These are phyloP conservation scores for Cajanus cajan DNA, from an alignment of 306 rosid species.

Conservation along the genomic window DNA sequence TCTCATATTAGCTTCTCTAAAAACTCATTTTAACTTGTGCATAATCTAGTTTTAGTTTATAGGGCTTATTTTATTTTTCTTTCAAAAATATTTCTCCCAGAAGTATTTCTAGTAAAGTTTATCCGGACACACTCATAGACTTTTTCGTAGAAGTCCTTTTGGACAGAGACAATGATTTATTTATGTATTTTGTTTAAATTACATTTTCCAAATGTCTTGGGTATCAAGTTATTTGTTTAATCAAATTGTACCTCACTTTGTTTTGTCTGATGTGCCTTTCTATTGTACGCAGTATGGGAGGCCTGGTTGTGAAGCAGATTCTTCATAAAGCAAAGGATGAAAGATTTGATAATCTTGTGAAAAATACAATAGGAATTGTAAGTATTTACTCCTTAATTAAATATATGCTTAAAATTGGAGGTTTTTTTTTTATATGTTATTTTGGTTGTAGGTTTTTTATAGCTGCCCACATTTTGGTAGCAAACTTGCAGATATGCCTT, in stretches of 20 bases:
- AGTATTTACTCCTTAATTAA: conserved; percentile 33
- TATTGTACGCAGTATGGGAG: conserved; percentile 82
- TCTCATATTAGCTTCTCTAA: too few relatives aligned
- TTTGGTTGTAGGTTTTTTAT: conserved; percentile 76
- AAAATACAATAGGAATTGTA: conserved; percentile 91
- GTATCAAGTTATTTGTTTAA: conserved; percentile 16
- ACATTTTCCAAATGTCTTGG: conserved; percentile 3
- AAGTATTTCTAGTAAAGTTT: too few relatives aligned
- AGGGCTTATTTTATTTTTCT: too few relatives aligned
- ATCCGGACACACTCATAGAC: background rate
- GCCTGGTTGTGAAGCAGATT: conserved; percentile 94
- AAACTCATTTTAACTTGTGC: too few relatives aligned
- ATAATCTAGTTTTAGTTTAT: too few relatives aligned
- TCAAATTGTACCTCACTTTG: background rate
- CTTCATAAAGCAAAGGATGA: conserved; percentile 77
- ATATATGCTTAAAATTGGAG: background rate
- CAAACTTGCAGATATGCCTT: conserved; percentile 98
- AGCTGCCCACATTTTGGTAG: conserved; percentile 99
- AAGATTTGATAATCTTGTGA: conserved; percentile 61
- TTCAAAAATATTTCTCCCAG: too few relatives aligned
- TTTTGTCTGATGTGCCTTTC: background rate
- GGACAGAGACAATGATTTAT: background rate
- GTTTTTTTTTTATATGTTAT: conserved; percentile 18
- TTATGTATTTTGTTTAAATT: background rate
- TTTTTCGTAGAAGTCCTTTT: conserved; percentile 20